Evolutionary conservation across 768 basidiomycete species (phyloP), one percentile per base, ranked within the genome.

Genomic region (Leccinum fibrillosum): DNA sequence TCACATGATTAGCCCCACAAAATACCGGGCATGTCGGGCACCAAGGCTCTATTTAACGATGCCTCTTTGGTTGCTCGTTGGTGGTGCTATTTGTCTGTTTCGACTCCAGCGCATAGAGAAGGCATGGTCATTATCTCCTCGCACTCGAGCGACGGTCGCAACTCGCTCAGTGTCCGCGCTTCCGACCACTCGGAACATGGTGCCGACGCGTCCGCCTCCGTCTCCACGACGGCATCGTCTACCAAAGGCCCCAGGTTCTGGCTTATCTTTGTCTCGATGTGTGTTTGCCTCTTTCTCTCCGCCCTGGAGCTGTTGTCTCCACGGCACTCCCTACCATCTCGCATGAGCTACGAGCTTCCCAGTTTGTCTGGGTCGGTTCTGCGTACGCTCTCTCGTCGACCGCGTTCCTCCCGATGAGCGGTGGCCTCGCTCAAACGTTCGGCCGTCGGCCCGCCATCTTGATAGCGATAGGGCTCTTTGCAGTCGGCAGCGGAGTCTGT

Each of bases 321-420:
- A 73, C 69, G 1, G 75, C 73, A 5, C 69, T 76, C 10, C 75
- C 75, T 2, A 70, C 69, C 21, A 76, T 76, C 53, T 66, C 69
- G 5, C 54, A 66, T 26, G 69, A 63, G 4, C 56, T 76, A 7
- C 58, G 58, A 3, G 65, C 66, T 0, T 58, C 61, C 7, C 68
- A 72, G 45, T 76, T 74, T 39, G 54, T 66, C n/a, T 78, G 77
- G 77, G 66, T 77, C 21, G 76, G 72, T 2, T 67, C 69, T 3
- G 69, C 75, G 0, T 79, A 75, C 48, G 69, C 72, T 12, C 66
- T 78, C 10, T 61, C 75, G 2, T 67, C 71, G 9, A 75, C 76
- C 2, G 75, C 74, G 0, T 64, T 77, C 39, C 66, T 78, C 11
- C 78, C 77, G 1, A 64, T 75, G 62, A 71, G 67, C 52, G 73